Evolutionary conservation across 768 basidiomycete genomes (phyloP).

Genomic region (Pleurotus sapidus): DNA sequence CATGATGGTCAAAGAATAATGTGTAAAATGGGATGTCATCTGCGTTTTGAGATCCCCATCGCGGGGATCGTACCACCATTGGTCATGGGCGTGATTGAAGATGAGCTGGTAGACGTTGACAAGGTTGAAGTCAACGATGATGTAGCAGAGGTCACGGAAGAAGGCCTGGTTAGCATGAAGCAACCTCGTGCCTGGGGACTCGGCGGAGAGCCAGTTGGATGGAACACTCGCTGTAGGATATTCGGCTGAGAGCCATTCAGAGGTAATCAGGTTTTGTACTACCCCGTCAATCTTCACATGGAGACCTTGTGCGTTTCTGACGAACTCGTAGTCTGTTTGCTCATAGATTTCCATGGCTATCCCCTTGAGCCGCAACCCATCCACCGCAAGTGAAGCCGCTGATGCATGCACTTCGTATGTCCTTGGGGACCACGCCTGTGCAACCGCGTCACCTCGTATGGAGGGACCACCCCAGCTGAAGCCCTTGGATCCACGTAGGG

Average conservation of each 20-base stretch:
- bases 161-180: conserved; percentile 1
- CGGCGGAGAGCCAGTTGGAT: background rate
- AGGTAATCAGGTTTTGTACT: background rate
- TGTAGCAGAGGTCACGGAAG: conserved; percentile 6
- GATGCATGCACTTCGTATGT: background rate
- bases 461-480: background rate
- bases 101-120: background rate
- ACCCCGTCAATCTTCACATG: background rate
- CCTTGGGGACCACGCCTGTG: background rate
- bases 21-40: background rate
- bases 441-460: background rate
- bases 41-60: background rate
- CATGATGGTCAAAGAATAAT: conserved; percentile 1
- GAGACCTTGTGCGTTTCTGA: background rate
- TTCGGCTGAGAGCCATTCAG: background rate
- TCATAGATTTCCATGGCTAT: background rate
- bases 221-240: background rate
- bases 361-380: background rate
- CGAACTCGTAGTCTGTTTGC: background rate
- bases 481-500: background rate
- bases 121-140: background rate
- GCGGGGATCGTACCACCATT: background rate
- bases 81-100: background rate
- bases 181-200: background rate
- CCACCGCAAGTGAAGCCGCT: background rate